Evolutionary conservation across 1,284 basidiomycete genomes (phyloP), one percentile per base, ranked within the genome.

Genomic region (Cryptococcus sp.): DNA sequence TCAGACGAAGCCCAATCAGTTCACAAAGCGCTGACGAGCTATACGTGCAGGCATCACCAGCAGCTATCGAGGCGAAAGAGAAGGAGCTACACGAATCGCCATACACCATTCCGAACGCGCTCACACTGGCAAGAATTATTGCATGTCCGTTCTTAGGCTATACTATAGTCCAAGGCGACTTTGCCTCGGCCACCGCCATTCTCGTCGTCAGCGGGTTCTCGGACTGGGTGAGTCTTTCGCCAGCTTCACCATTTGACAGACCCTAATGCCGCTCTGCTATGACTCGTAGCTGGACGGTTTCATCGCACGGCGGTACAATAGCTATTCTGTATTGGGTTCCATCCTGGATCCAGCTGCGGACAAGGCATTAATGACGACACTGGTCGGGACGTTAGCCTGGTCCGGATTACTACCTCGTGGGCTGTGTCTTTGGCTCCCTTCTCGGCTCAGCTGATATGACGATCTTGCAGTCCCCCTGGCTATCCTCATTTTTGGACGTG

Each of bases 341-440:
- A 94, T 99, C 58, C 84, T 98, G 7, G 96, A 99, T 76, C 95
- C 95, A 8, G 93, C 94, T 0, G 95, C 96, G 2, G 95, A 99
- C 83, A 99, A 99, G 80, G 83, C 87, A 23, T 81, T 99, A 47
- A 91, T 99, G 88, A 96, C 95, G 1, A 97, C 94, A 0, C 83
- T 99, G 73, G 93, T 92, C 1, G 82, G 95, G 49, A 89, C 92
- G 1, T 80, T 99, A 56, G 86, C 90, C 0, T 85, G 89, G 82
- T 88, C 90, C 65, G 88, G 86, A 10, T 81, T 95, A 64, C 80
- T 99, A 30, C 93, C 95, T n/a, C 67, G 93, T 94, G 67, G 51
- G 79, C 69, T 16, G 20, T 8, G 2, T 6, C 8, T 22, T 35
- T 45, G 25, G 23, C 7, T n/a, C 51, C 22, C 22, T 16, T 13